Evolutionary conservation across 108 stramenopile genomes (phyloP), one percentile per base, ranked within the genome.

Genomic region (Cyclostephanos tholiformis): DNA sequence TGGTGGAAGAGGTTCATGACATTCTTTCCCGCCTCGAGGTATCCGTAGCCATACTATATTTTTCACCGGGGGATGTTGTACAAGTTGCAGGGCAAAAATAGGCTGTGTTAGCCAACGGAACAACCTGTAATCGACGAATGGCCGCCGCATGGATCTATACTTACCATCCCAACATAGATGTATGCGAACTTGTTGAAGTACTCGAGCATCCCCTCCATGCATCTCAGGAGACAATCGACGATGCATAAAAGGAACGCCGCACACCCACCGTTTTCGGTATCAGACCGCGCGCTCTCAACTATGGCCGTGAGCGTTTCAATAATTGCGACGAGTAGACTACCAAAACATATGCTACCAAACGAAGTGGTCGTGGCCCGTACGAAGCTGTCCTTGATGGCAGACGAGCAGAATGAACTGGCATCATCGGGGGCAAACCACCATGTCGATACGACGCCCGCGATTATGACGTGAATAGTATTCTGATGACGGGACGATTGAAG

Each of bases 281-380:
- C 81, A 6, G 81, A 27, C 32, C 87, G 56, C 1, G 88, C 84
- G 43, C 66, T 80, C 13, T 88, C 63, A 10, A 83, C 65, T 70
- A 92, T 71, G 23, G 83, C 61, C 22, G 88, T 67, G 12, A 96
- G 70, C 20, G 94, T 87, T 69, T 94, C 86, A 38, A 95, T 82
- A 43, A 97, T 73, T 10, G 93, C 95, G 32, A 92, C 89, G 27
- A 96, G 60, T 0, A 97, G 85, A 59, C 84, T 84, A 17, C 97
- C 97, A 63, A 96, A 84, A 72, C 95, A 95, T 66, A 97, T 96
- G 46, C 82, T 84, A 16, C 97, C 97, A 77, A 98, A 95, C 30
- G 91, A 72, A 66, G 75, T 65, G 27, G 94, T 94, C 41, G 84
- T 88, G 22, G 92, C 86, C 19, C 92, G 82, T 43, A 79, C 17